Evolutionary conservation across 1,284 basidiomycete genomes (phyloP).

Genomic region (Pseudomicrostroma phylloplanum): DNA sequence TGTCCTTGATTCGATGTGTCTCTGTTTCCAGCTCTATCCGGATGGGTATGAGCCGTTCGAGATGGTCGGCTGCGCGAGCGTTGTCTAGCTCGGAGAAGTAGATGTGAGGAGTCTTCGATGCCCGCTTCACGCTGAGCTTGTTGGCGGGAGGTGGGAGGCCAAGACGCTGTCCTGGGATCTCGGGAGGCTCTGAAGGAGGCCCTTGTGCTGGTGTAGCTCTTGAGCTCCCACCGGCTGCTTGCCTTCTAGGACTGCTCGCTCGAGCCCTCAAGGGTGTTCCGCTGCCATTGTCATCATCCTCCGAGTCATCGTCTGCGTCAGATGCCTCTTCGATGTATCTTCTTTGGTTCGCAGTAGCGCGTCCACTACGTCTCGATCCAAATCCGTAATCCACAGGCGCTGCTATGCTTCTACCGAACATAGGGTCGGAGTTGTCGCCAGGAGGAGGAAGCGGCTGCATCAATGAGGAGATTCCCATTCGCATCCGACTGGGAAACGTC

Average conservation of each 20-base stretch:
- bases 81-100: conserved; percentile 58
- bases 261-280: conserved; percentile 1
- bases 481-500: conserved; percentile 81
- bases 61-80: conserved; percentile 39
- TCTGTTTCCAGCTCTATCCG: conserved; percentile 91
- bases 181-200: conserved; percentile 17
- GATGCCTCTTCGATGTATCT: conserved; percentile 31
- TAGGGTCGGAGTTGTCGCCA: background rate
- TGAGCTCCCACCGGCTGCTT: background rate
- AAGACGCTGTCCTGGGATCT: conserved; percentile 62
- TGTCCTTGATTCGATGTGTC: conserved; percentile 81
- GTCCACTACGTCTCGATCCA: conserved; percentile 7
- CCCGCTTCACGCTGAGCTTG: conserved; percentile 63
- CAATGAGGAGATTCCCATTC: conserved; percentile 82
- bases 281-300: conserved; percentile 18
- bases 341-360: conserved; percentile 11
- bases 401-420: conserved; percentile 10
- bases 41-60: conserved; percentile 76
- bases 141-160: conserved; percentile 75
- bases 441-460: conserved; percentile 71
- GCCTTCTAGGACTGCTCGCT: too few species aligned
- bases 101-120: conserved; percentile 62
- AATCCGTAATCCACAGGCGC: background rate
- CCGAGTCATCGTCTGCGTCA: conserved; percentile 37
- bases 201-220: background rate